A percentile compares a stretch with the other conserved stretches of the same genome.
phyloP scores from a whole-genome alignment of 2,329 filamentous ascomycete species.

The Exophiala dermatitidis region DNA sequence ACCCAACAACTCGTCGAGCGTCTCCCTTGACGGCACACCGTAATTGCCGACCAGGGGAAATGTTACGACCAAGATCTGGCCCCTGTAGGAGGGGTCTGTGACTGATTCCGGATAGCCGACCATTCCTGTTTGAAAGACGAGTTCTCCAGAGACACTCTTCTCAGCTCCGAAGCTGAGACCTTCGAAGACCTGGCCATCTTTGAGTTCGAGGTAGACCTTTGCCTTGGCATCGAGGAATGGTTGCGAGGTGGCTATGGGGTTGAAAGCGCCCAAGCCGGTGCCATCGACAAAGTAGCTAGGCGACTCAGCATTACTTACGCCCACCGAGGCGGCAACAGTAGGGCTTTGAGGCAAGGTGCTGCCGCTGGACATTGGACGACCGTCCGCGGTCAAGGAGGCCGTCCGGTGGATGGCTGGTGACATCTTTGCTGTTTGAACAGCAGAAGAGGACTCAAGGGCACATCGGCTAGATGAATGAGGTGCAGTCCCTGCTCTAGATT shows the following conservation, averaged over 20 bases:
- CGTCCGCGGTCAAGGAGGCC: conserved; percentile 4
- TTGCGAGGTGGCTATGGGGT: conserved; percentile 56
- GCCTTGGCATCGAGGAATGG: conserved; percentile 48
- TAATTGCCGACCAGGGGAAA: conserved; percentile 97
- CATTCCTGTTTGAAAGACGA: conserved; percentile 99
- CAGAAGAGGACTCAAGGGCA: conserved; percentile 12
- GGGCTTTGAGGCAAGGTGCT: conserved; percentile 34
- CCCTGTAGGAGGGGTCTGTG: conserved; percentile 79
- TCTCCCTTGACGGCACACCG: conserved; percentile 82
- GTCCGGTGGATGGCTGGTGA: conserved; percentile 14
- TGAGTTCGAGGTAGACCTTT: conserved; percentile 79
- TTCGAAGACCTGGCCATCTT: conserved; percentile 85
- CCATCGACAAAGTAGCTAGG: conserved; percentile 5
- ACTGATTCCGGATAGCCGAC: conserved; percentile 95
- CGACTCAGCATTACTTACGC: conserved; percentile 23
- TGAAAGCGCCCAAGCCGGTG: conserved; percentile 30
- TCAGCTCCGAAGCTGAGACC: conserved; percentile 94
- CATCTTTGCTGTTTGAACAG: conserved; percentile 11
- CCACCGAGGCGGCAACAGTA: conserved; percentile 36
- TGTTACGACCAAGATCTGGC: conserved; percentile 93
- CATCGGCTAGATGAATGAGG: conserved; percentile 10
- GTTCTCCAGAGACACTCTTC: conserved; percentile 89
- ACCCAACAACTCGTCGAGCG: conserved; percentile 73
- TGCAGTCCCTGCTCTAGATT: conserved; percentile 1
- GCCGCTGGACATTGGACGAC: conserved; percentile 11